Percentiles rank a stretch among this genome's conserved stretches.
Evolutionary conservation across 2,329 filamentous ascomycete genomes (phyloP).

Genomic region (Fusarium subtropicale): DNA sequence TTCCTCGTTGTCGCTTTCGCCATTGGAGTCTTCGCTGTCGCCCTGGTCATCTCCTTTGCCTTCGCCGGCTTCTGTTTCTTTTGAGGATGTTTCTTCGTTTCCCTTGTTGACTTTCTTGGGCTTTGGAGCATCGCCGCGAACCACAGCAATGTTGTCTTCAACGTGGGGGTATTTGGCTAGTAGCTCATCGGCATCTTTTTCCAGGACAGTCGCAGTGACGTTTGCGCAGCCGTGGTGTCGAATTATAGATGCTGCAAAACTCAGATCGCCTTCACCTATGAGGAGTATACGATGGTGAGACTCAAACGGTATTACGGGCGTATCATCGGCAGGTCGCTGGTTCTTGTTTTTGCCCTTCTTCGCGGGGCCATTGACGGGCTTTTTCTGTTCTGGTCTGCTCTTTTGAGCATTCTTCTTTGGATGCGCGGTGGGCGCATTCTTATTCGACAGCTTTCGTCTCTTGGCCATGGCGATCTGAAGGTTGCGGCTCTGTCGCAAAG

Average conservation of each 20-base stretch:
- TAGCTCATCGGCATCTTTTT: constrained; percentile 68
- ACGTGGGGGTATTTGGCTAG: constrained; percentile 80
- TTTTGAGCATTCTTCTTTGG: constrained; percentile 40
- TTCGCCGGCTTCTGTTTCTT: constrained; percentile 15
- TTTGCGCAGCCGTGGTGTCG: constrained; percentile 73
- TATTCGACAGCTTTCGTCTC: constrained; percentile 57
- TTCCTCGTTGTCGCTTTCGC: constrained; percentile 34
- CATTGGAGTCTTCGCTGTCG: constrained; percentile 25
- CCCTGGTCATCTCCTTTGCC: constrained; percentile 12
- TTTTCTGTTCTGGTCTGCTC: constrained; percentile 36
- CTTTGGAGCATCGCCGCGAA: constrained; percentile 52
- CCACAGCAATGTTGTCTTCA: constrained; percentile 65
- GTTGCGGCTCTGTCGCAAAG: constrained; percentile 18
- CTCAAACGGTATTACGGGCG: constrained; percentile 74
- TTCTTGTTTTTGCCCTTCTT: constrained; percentile 45
- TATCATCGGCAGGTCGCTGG: constrained; percentile 44
- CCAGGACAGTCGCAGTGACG: constrained; percentile 77
- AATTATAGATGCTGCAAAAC: constrained; percentile 76
- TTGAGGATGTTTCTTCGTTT: background rate
- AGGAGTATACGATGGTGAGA: constrained; percentile 76
- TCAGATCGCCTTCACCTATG: constrained; percentile 84
- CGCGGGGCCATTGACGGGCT: constrained; percentile 35
- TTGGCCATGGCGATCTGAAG: constrained; percentile 51
- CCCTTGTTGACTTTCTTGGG: constrained; percentile 25
- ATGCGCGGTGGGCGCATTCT: constrained; percentile 32